Conservation (phyloP, 768 basidiomycete species). For the Pleurotus tuoliensis region DNA sequence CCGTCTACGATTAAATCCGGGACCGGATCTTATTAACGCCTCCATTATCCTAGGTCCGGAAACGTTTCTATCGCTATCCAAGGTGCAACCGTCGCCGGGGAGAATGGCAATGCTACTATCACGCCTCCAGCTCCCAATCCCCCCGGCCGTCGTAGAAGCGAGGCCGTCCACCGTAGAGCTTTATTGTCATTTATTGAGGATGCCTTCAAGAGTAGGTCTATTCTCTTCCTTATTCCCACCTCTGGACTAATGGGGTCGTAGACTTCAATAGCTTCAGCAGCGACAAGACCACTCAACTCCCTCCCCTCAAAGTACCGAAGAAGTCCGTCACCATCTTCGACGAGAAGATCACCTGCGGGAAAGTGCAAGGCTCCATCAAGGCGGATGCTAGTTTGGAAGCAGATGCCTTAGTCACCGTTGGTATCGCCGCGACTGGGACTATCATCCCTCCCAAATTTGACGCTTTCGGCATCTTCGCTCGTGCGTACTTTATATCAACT, state of each 20-base stretch:
- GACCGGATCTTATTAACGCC: neutral
- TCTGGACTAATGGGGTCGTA: neutral
- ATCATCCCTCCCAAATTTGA: constrained; percentile 26
- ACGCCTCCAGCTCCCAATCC: constrained; percentile 10
- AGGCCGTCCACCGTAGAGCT: constrained; percentile 1
- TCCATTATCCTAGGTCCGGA: neutral
- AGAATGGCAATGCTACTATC: constrained; percentile 11
- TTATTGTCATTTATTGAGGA: constrained; percentile 8
- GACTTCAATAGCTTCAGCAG: neutral
- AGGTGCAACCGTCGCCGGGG: constrained; percentile 14
- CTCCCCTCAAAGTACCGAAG: constrained; percentile 13
- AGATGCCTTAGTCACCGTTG: constrained; percentile 22
- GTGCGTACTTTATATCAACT: neutral
- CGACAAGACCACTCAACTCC: constrained; percentile 12
- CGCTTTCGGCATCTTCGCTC: constrained; percentile 22
- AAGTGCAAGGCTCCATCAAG: constrained; percentile 11
- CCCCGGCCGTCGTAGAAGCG: constrained; percentile 3
- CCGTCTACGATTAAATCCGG: too few relatives aligned
- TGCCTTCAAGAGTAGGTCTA: constrained; percentile 6
- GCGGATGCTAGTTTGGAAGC: constrained; percentile 16
- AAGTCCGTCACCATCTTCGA: constrained; percentile 15
- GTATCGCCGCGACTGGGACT: constrained; percentile 20
- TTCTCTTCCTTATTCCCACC: too few relatives aligned
- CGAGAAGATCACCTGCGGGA: constrained; percentile 14
- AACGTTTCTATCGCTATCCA: constrained; percentile 12